Base-by-base conservation (phyloP, 2,329 filamentous ascomycete species). In the Ciborinia camelliae region DNA sequence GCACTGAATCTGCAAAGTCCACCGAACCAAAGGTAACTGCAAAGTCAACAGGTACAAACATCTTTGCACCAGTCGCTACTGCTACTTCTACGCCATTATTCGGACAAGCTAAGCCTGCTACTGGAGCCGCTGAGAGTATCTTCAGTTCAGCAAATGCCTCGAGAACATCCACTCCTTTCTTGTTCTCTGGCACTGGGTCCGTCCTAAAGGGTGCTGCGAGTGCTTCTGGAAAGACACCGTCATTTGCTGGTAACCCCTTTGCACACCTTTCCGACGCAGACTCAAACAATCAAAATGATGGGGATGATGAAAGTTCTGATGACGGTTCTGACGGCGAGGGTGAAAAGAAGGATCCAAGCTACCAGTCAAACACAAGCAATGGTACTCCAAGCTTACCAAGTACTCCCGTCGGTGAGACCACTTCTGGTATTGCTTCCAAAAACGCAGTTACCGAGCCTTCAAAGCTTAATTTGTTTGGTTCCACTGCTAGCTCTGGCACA, bases 261-360 rank as follows among this genome's bases (percentile, higher is more conserved):
- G 81, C 81, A 30, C 83, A 87, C 69, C 78, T 87, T 9, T 86
- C 84, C 1, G 83, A 85, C 70, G 78, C 77, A 20, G 62, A 66
- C 28, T 64, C 63, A 4, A 81, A 81, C 59, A 77, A 74, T 8
- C 80, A 83, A 67, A 79, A 77, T 67, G 79, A 57, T 1, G 63
- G 81, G 64, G 75, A 78, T 23, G 80, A 79, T 26, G 77, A 79
- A 20, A 76, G 78, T 60, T 72, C 75, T 4, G 79, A 79, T 63
- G 76, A 75, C 32, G 78, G 74, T 26, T 76, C 79, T 67, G 80
- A 79, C 64, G 77, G 77, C 12, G 80, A 77, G 63, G 77, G 75
- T 62, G 69, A 72, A 64, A 73, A 71, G 26, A 72, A 72, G 35
- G 73, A 74, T 61, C 70, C 72, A 14, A 70, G 59, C 18, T 71